Percentiles rank a stretch among this genome's conserved stretches.
These are phyloP conservation scores for Elymus sibiricus DNA, from an alignment of 176 grass and related monocot species.

Conservation along the genomic window DNA sequence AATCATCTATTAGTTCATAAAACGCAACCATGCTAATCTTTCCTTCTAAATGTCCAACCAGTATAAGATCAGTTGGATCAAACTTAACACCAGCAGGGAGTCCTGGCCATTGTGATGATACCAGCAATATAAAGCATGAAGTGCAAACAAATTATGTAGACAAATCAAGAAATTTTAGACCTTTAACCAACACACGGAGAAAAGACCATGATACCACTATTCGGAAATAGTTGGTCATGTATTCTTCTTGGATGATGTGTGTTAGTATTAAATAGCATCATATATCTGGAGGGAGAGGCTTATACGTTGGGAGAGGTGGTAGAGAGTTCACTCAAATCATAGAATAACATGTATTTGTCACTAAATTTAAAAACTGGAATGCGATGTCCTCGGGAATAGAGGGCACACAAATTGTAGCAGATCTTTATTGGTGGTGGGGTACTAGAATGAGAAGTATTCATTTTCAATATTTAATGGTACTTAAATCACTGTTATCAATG, in stretches of 20 bases:
- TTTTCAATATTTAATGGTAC: neutral
- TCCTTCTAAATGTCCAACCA: slow-evolving; percentile 70
- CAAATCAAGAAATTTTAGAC: neutral
- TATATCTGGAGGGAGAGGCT: no score
- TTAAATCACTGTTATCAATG: slow-evolving; percentile 88
- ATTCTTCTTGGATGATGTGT: no score
- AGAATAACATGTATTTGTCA: no score
- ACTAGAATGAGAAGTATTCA: neutral
- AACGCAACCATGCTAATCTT: slow-evolving; percentile 43
- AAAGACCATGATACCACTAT: neutral
- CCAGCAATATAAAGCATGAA: slow-evolving; percentile 35
- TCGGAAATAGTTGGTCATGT: no score
- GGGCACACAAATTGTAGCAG: no score
- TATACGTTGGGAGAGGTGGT: no score
- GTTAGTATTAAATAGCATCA: no score
- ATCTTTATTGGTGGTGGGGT: no score
- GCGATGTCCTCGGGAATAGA: no score
- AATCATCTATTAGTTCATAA: slow-evolving; percentile 77
- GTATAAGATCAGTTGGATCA: slow-evolving; percentile 67
- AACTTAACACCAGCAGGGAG: slow-evolving; percentile 81
- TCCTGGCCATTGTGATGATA: slow-evolving; percentile 61
- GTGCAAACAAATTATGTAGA: no score
- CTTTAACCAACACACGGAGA: neutral
- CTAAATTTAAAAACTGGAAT: no score
- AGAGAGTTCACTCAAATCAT: no score